Conservation (phyloP, 148 eudicot genomes). For the Amaranthus hypochondriacus region DNA sequence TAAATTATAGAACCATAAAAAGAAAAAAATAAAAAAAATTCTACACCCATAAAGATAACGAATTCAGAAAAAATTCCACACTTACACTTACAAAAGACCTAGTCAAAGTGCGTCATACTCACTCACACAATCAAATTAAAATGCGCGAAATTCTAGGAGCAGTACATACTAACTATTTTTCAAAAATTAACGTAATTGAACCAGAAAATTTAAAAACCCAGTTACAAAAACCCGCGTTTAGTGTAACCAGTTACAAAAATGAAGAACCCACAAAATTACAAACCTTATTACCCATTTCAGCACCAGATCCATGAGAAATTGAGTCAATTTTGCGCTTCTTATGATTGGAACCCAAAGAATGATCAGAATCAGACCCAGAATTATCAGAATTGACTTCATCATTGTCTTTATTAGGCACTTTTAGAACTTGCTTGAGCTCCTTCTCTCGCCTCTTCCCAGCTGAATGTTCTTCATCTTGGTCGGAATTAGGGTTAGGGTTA, state of each 20-base stretch:
- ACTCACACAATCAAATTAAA: constrained; percentile 18
- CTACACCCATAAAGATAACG: constrained; percentile 13
- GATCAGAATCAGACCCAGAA: constrained; percentile 18
- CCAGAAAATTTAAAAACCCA: background rate
- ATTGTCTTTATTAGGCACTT: constrained; percentile 11
- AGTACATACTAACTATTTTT: background rate
- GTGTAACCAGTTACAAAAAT: background rate
- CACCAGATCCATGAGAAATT: constrained; percentile 33
- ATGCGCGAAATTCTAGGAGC: constrained; percentile 14
- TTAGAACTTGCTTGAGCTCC: constrained; percentile 29
- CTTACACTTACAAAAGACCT: constrained; percentile 13
- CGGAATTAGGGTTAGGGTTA: constrained; percentile 32
- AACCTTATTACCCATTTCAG: constrained; percentile 23
- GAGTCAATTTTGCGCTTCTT: constrained; percentile 34
- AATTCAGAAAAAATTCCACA: constrained; percentile 1
- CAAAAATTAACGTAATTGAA: background rate
- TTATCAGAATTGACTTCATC: constrained; percentile 4
- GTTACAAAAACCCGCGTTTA: constrained; percentile 10
- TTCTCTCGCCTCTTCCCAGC: constrained; percentile 23
- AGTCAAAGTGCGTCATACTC: constrained; percentile 33
- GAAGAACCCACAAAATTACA: background rate
- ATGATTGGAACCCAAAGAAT: background rate
- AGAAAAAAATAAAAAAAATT: constrained; percentile 11
- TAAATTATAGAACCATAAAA: background rate
- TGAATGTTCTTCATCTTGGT: constrained; percentile 15